These are phyloP conservation scores for Arctium minus DNA, from an alignment of 129 eudicot species.

Conservation along the genomic window DNA sequence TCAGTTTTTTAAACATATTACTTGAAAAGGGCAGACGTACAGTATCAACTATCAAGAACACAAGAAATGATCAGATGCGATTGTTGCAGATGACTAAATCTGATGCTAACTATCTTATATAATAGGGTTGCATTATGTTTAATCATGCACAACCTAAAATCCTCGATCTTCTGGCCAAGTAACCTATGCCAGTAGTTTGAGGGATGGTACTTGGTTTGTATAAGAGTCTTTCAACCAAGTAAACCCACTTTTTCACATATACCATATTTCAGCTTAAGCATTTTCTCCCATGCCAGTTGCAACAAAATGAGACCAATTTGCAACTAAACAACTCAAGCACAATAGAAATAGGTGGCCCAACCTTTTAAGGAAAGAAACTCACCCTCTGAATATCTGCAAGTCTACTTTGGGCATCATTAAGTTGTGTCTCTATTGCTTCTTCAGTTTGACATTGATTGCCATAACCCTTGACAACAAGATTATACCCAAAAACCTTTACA, in stretches of 20 bases:
- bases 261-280: constrained; percentile 52
- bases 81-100: not conserved
- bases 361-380: constrained; percentile 24
- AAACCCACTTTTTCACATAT: constrained; percentile 50
- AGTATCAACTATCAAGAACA: constrained; percentile 11
- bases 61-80: not conserved
- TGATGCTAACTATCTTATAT: constrained; percentile 8
- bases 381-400: constrained; percentile 59
- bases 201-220: not conserved
- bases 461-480: not conserved
- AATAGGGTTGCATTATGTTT: not conserved
- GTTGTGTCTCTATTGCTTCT: constrained; percentile 57
- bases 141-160: not conserved
- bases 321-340: constrained; percentile 2
- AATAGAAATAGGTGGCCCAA: not conserved
- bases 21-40: constrained; percentile 1
- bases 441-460: constrained; percentile 35
- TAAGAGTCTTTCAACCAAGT: constrained; percentile 35
- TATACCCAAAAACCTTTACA: not conserved
- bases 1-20: constrained; percentile 9
- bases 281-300: constrained; percentile 71
- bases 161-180: not conserved
- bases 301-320: constrained; percentile 2
- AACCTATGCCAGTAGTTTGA: not conserved
- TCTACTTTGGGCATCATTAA: constrained; percentile 54